Conservation (phyloP, 2,329 filamentous ascomycete genomes). For the Xylariaceae sp. region DNA sequence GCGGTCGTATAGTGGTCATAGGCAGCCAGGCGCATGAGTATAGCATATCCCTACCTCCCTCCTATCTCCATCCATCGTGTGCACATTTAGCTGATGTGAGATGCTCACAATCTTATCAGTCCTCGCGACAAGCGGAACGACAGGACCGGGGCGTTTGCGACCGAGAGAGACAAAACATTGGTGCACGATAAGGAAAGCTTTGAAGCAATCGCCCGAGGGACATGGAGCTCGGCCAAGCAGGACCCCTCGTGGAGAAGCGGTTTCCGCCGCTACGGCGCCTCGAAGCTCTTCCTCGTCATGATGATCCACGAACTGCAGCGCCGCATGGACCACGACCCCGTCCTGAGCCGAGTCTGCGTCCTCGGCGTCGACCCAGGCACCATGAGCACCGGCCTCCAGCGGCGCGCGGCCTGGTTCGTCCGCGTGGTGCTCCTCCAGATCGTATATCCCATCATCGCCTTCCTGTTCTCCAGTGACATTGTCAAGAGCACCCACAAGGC, state of each 20-base stretch:
- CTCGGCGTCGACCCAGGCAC: slow-evolving; percentile 16
- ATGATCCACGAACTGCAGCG: slow-evolving; percentile 27
- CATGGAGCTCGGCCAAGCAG: slow-evolving; percentile 19
- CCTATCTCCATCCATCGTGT: background rate
- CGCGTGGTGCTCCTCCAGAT: slow-evolving; percentile 2
- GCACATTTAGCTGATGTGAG: background rate
- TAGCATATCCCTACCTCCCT: slow-evolving; percentile 4
- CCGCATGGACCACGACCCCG: slow-evolving; percentile 16
- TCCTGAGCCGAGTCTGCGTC: slow-evolving; percentile 19
- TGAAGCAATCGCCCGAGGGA: slow-evolving; percentile 22
- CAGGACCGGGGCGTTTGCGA: slow-evolving; percentile 1
- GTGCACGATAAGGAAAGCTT: slow-evolving; percentile 11
- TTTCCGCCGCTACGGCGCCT: slow-evolving; percentile 24
- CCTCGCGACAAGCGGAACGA: slow-evolving; percentile 9
- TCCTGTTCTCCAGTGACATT: background rate
- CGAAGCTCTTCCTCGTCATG: slow-evolving; percentile 26
- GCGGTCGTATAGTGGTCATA: slow-evolving; percentile 20
- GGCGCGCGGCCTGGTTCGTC: slow-evolving; percentile 1
- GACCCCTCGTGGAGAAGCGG: slow-evolving; percentile 22
- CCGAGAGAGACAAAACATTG: slow-evolving; percentile 17
- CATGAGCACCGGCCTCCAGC: slow-evolving; percentile 1
- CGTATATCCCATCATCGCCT: slow-evolving; percentile 3
- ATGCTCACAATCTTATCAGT: background rate
- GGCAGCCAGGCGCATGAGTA: slow-evolving; percentile 31
- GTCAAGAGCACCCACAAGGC: background rate